Evolutionary conservation across 768 basidiomycete species (phyloP), one percentile per base, ranked within the genome.

Genomic region (Asterophora parasitica): DNA sequence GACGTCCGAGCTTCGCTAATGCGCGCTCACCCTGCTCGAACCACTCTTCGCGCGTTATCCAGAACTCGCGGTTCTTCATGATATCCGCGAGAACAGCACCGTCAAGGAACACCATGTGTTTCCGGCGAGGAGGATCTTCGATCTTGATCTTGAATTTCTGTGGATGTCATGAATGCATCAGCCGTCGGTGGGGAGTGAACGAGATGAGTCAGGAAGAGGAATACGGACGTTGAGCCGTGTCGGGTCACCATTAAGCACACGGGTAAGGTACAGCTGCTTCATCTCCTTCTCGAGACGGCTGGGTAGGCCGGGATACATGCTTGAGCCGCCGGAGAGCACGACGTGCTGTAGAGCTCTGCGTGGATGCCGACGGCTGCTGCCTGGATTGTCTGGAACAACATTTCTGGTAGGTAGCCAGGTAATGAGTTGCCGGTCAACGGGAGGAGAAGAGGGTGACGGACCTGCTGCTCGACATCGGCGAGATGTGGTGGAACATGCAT

Each of bases 401-500:
- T 87, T 74, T 98, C 96, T 86, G 28, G 19, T 26, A 32, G 8
- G 4, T 11, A 32, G 17, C 16, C 4, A 34, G 23, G 11, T 28
- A 20, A 8, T n/a, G 32, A 51, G 23, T 6, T 23, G 23, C 23
- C 23, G 23, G 23, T 11, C 23, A 13, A 17, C 35, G 5, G 38
- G 10, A 20, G 26, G 1, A 32, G 17, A 26, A 32, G n/a, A 16
- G 48, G 12, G 39, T 7, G 27, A 66, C 75, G 35, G 49, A 90
- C 91, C 91, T 70, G 94, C 62, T 96, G 94, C 64, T 99, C 96
- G 39, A 98, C 73, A 59, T 99, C 95, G 38, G 98, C 93, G 3
- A 99, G 78, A 65, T 95, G 91, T 16, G 96, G 96, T 99, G 95
- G 85, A 99, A 98, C 92, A 98, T 93, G 71, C 96, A 98, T 69